Evolutionary conservation across 495 filamentous ascomycete genomes (phyloP).

Genomic region (Cryomyces minteri): DNA sequence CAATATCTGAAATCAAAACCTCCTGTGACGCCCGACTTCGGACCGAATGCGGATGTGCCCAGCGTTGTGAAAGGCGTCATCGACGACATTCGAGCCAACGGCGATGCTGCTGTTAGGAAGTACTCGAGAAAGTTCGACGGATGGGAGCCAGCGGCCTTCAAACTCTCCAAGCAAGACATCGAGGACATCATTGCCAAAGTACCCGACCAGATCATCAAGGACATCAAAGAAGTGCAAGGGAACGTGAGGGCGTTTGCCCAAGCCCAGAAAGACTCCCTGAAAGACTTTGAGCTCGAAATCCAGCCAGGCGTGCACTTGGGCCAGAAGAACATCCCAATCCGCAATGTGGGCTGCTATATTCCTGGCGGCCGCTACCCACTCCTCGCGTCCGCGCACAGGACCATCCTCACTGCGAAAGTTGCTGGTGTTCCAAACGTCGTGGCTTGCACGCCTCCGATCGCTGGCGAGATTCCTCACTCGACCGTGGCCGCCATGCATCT

Average conservation of each 20-base stretch:
- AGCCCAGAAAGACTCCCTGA: conserved; percentile 25
- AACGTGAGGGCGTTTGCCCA: conserved; percentile 31
- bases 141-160: conserved; percentile 31
- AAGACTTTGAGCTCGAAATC: conserved; percentile 12
- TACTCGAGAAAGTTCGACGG: conserved; percentile 37
- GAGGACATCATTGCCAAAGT: conserved; percentile 19
- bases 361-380: conserved; percentile 34
- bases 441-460: conserved; percentile 32
- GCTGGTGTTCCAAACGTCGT: conserved; percentile 32
- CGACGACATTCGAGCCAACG: conserved; percentile 25
- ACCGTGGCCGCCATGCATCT: conserved; percentile 34
- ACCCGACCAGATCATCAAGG: conserved; percentile 26
- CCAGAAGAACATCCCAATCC: conserved; percentile 2
- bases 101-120: conserved; percentile 26
- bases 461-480: conserved; percentile 27
- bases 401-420: conserved; percentile 35
- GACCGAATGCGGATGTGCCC: neutral
- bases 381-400: conserved; percentile 39
- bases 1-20: neutral
- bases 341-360: conserved; percentile 20
- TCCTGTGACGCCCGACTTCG: neutral
- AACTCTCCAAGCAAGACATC: conserved; percentile 21
- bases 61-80: conserved; percentile 29
- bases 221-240: conserved; percentile 32
- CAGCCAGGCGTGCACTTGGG: conserved; percentile 3